Conservation (phyloP, 345 rosid genomes). For the Euphorbia peplus region DNA sequence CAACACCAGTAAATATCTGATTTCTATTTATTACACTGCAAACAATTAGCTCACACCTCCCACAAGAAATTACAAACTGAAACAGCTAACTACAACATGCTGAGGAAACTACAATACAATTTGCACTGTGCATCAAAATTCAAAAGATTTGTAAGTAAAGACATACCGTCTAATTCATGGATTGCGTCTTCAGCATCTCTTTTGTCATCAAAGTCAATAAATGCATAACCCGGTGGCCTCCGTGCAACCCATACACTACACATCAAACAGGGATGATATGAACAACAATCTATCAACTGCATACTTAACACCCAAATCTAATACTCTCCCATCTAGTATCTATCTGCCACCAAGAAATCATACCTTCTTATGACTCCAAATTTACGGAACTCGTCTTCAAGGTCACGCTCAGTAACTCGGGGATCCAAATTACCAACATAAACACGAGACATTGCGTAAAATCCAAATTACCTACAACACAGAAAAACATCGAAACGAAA, state of each 20-base stretch:
- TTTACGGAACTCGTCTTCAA: conserved; percentile 33
- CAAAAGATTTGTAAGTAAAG: background rate
- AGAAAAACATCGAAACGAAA: background rate
- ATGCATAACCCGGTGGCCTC: conserved; percentile 95
- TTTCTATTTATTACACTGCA: background rate
- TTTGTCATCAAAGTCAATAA: conserved; percentile 73
- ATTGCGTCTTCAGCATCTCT: conserved; percentile 87
- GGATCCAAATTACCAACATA: conserved; percentile 39
- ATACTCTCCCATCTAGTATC: background rate
- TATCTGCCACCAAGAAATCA: background rate
- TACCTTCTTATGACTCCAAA: conserved; percentile 30
- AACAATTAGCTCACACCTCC: background rate
- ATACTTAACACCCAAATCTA: background rate
- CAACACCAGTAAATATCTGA: background rate
- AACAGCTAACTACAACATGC: background rate
- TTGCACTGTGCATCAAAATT: background rate
- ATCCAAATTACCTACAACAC: conserved; percentile 7
- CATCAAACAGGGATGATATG: background rate
- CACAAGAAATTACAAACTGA: background rate
- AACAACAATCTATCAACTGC: background rate
- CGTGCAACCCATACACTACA: conserved; percentile 94
- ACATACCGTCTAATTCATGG: conserved; percentile 70
- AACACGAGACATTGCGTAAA: conserved; percentile 31
- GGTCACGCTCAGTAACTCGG: conserved; percentile 33
- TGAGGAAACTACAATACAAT: background rate